Evolutionary conservation across 768 basidiomycete species (phyloP).

Genomic region (Termitomyces sp.): DNA sequence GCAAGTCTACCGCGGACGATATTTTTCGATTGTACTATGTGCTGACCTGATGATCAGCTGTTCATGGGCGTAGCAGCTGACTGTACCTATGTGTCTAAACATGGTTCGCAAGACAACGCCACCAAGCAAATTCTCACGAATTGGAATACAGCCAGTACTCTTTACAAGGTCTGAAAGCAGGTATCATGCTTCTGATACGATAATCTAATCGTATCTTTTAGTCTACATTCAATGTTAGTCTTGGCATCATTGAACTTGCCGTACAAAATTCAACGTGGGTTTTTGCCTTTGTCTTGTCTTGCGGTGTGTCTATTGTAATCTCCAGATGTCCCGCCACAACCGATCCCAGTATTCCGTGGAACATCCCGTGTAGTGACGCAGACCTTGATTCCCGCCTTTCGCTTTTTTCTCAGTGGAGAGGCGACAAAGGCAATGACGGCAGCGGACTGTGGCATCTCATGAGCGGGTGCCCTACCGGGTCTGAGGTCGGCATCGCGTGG

Average conservation of each 20-base stretch:
- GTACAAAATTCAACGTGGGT: slow-evolving; percentile 54
- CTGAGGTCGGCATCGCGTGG: slow-evolving; percentile 87
- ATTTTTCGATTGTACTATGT: background rate
- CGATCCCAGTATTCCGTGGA: slow-evolving; percentile 61
- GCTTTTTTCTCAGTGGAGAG: slow-evolving; percentile 79
- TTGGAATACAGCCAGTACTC: slow-evolving; percentile 71
- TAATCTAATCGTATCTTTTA: slow-evolving; percentile 17
- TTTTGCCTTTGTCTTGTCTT: slow-evolving; percentile 1
- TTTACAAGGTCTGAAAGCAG: slow-evolving; percentile 52
- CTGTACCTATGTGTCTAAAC: slow-evolving; percentile 67
- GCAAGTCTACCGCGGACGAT: slow-evolving; percentile 26
- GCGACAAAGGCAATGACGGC: slow-evolving; percentile 61
- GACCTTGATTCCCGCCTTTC: slow-evolving; percentile 68
- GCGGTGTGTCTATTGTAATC: background rate
- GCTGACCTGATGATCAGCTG: slow-evolving; percentile 25
- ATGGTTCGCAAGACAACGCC: slow-evolving; percentile 60
- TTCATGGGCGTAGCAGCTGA: slow-evolving; percentile 90
- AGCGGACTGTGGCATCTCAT: slow-evolving; percentile 87
- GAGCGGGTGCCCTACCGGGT: slow-evolving; percentile 77
- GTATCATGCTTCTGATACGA: background rate
- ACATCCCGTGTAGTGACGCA: slow-evolving; percentile 55
- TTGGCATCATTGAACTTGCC: slow-evolving; percentile 77
- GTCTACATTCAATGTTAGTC: slow-evolving; percentile 76
- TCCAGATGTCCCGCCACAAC: slow-evolving; percentile 56
- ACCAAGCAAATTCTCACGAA: slow-evolving; percentile 69